Evolutionary conservation across 257 asterid species (phyloP).

Genomic region (Scutellaria galericulata): DNA sequence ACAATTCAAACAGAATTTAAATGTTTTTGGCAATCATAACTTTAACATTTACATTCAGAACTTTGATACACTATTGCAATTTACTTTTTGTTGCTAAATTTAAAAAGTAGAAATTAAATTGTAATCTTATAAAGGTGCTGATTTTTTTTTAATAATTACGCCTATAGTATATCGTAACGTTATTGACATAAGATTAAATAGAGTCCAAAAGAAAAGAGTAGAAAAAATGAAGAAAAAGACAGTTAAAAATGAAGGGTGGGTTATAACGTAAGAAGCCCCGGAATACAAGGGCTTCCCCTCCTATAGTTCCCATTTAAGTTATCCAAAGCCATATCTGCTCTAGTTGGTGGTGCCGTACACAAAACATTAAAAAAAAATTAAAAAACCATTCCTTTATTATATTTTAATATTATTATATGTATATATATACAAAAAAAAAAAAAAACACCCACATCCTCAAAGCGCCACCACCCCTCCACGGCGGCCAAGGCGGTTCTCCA

Average conservation of each 20-base stretch:
- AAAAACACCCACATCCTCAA: conserved; percentile 13
- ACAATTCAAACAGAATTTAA: too few species aligned
- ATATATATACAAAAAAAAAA: neutral
- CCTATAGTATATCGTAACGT: too few species aligned
- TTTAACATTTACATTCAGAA: too few species aligned
- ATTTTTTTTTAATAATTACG: too few species aligned
- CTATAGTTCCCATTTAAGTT: conserved; percentile 27
- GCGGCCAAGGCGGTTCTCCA: conserved; percentile 44
- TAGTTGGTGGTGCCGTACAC: conserved; percentile 32
- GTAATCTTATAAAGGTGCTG: too few species aligned
- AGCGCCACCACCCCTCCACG: conserved; percentile 42
- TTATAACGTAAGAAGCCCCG: conserved; percentile 30
- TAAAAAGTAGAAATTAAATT: too few species aligned
- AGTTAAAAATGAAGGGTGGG: conserved; percentile 47
- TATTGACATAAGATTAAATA: neutral
- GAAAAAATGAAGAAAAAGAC: neutral
- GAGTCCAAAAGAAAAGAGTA: neutral
- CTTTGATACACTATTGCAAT: too few species aligned
- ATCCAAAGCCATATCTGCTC: conserved; percentile 26
- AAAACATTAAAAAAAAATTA: neutral
- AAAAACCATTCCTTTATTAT: neutral
- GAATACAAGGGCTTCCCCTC: conserved; percentile 40
- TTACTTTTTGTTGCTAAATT: too few species aligned
- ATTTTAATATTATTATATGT: neutral
- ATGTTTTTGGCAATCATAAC: too few species aligned